Conservation (phyloP, 2,329 filamentous ascomycete species). For the Ascochyta viciae-villosae region DNA sequence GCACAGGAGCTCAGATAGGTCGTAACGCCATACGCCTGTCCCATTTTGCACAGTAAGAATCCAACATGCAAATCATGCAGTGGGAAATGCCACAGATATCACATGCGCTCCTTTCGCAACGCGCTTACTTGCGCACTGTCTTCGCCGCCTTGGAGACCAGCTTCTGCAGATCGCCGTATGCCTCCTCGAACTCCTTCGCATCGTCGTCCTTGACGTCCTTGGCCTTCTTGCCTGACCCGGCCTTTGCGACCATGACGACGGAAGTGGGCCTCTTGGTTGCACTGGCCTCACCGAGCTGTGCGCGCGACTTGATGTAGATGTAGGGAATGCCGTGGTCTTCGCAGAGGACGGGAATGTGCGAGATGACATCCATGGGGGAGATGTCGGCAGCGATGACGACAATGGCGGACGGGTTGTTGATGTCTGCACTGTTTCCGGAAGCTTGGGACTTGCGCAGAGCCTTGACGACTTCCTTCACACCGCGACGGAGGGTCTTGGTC, state of each 20-base stretch:
- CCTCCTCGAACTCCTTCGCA: slow-evolving; percentile 57
- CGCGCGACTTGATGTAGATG: slow-evolving; percentile 90
- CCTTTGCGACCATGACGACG: slow-evolving; percentile 81
- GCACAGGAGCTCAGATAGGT: slow-evolving; percentile 10
- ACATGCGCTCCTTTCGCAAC: slow-evolving; percentile 7
- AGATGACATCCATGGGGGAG: slow-evolving; percentile 98
- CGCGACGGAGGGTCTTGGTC: slow-evolving; percentile 93
- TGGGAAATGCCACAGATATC: slow-evolving; percentile 12
- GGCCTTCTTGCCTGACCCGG: slow-evolving; percentile 58
- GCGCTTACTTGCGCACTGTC: slow-evolving; percentile 61
- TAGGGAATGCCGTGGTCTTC: slow-evolving; percentile 98
- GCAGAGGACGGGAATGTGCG: slow-evolving; percentile 95
- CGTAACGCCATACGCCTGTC: slow-evolving; percentile 27
- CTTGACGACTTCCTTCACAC: slow-evolving; percentile 99
- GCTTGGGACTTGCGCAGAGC: slow-evolving; percentile 88
- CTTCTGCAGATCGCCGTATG: slow-evolving; percentile 65
- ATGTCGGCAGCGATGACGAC: slow-evolving; percentile 97
- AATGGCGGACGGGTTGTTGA: slow-evolving; percentile 69
- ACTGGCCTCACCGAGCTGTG: slow-evolving; percentile 90
- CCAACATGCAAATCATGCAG: slow-evolving; percentile 14
- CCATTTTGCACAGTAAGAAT: slow-evolving; percentile 29
- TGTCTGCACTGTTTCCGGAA: slow-evolving; percentile 65
- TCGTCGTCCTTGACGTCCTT: slow-evolving; percentile 57
- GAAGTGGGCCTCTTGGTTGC: slow-evolving; percentile 96
- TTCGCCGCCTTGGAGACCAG: slow-evolving; percentile 65